Evolutionary conservation across 257 asterid species (phyloP).

Genomic region (Capsicum rhomboideum): DNA sequence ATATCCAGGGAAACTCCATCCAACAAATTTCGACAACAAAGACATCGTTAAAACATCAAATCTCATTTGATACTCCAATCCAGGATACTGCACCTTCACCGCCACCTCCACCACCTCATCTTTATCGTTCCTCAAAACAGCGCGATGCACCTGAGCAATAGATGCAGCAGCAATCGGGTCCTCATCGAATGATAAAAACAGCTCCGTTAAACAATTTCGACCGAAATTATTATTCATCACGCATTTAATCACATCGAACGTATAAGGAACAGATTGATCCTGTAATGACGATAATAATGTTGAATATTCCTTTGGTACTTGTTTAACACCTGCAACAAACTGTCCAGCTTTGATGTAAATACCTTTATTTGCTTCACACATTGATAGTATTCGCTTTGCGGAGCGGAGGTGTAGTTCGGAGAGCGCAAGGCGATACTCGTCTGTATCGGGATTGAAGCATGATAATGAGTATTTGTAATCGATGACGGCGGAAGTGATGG

Average conservation of each 20-base stretch:
- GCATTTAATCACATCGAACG: constrained; percentile 57
- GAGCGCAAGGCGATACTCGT: constrained; percentile 35
- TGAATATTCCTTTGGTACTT: constrained; percentile 86
- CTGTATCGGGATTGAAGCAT: constrained; percentile 34
- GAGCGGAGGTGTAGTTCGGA: constrained; percentile 84
- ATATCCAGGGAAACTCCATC: constrained; percentile 88
- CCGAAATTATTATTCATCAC: constrained; percentile 59
- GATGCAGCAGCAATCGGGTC: constrained; percentile 98
- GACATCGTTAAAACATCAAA: constrained; percentile 75
- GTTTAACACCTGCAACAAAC: constrained; percentile 76
- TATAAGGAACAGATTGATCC: constrained; percentile 87
- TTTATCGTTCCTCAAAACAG: constrained; percentile 18
- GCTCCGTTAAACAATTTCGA: constrained; percentile 44
- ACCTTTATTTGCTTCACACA: constrained; percentile 83
- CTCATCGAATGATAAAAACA: constrained; percentile 80
- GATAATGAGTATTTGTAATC: constrained; percentile 72
- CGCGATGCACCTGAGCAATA: constrained; percentile 96
- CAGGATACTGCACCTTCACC: constrained; percentile 98
- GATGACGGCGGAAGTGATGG: constrained; percentile 53
- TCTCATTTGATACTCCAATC: constrained; percentile 78
- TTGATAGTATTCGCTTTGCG: constrained; percentile 52
- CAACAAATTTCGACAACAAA: constrained; percentile 53
- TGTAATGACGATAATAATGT: constrained; percentile 73
- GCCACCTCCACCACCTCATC: constrained; percentile 30
- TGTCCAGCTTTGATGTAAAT: constrained; percentile 58